Conservation (phyloP, 2,329 filamentous ascomycete species). For the Nemania diffusa region DNA sequence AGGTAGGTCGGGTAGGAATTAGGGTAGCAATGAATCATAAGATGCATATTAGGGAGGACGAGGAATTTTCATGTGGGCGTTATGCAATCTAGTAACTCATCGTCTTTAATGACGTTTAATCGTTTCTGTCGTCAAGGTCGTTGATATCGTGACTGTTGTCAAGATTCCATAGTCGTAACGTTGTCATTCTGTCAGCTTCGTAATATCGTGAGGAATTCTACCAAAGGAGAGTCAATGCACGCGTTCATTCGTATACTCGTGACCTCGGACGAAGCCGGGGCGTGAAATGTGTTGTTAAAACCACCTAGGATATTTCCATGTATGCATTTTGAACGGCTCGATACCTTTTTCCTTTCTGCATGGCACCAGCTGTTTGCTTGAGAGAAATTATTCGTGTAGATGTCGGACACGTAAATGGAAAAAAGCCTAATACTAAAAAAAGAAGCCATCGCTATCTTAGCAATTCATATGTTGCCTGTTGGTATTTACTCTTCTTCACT, state of each 20-base stretch:
- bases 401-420: not conserved
- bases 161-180: conserved; percentile 1
- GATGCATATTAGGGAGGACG: not conserved
- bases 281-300: not conserved
- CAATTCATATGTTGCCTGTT: not conserved
- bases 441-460: not conserved
- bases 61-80: conserved; percentile 24
- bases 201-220: conserved; percentile 5
- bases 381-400: not conserved
- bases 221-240: not conserved
- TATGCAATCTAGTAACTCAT: conserved; percentile 32
- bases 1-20: not conserved
- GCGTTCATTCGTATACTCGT: not conserved
- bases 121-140: conserved; percentile 18
- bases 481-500: conserved; percentile 17
- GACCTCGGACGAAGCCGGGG: not conserved
- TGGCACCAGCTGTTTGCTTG: not conserved
- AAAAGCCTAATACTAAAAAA: not conserved
- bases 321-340: not conserved
- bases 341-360: not conserved
- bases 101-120: conserved; percentile 11
- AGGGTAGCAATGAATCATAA: not conserved
- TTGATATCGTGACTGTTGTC: conserved; percentile 23
- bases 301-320: not conserved
- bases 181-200: conserved; percentile 1